A percentile compares a stretch with the other conserved stretches of the same genome.
These are phyloP conservation scores for Diplodia corticola DNA, from an alignment of 2,329 filamentous ascomycete species.

Conservation along the genomic window DNA sequence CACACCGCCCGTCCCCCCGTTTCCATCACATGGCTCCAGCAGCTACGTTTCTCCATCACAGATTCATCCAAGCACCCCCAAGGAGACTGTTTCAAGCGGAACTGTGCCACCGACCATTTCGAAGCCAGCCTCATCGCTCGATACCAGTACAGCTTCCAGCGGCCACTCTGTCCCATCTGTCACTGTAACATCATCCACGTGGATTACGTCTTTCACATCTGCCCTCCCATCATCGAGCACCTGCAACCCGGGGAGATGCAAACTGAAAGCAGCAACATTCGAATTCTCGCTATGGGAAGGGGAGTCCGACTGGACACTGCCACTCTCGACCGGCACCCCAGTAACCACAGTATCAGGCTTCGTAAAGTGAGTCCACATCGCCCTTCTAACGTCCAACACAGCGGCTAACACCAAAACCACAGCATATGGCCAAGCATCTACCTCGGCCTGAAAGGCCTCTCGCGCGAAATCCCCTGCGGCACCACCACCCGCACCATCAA, in stretches of 20 bases:
- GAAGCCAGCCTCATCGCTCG: background rate
- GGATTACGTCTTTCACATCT: background rate
- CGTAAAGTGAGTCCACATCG: background rate
- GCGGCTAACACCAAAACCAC: background rate
- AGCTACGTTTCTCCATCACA: no score
- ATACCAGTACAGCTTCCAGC: background rate
- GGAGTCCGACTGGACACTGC: background rate
- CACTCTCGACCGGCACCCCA: background rate
- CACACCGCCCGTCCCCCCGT: no score
- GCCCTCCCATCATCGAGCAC: background rate
- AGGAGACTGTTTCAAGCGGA: no score
- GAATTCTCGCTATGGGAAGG: background rate
- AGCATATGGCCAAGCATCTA: constrained; percentile 13
- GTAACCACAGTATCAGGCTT: background rate
- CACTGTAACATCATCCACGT: background rate
- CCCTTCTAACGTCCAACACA: background rate
- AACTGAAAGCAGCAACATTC: background rate
- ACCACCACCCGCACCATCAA: background rate
- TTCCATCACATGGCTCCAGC: no score
- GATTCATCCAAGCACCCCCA: background rate
- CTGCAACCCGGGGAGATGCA: background rate
- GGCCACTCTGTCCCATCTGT: background rate
- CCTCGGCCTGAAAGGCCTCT: background rate
- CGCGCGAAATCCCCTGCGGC: background rate
- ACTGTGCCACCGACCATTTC: no score